A percentile compares a stretch with the other conserved stretches of the same genome.
Conservation (phyloP, 495 filamentous ascomycete genomes). For the Emericellopsis terricola region DNA sequence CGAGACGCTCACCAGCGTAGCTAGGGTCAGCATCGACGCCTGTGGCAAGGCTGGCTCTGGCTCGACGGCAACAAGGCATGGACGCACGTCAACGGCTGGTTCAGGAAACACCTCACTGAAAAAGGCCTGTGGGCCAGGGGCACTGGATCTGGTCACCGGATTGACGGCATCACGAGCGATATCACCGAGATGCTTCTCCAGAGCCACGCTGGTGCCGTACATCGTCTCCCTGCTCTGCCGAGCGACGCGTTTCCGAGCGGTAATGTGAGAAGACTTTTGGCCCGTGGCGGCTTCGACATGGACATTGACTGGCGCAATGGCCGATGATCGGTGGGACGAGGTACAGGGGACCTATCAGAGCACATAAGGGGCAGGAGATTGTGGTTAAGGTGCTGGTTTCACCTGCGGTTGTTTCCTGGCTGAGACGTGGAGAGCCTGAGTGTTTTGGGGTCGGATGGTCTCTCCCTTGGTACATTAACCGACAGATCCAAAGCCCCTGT, state of each 20-base stretch:
- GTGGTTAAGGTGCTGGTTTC: too few species aligned
- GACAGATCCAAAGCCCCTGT: too few species aligned
- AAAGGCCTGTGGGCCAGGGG: slow-evolving; percentile 1
- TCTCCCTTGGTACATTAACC: too few species aligned
- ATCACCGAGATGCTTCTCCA: slow-evolving; percentile 34
- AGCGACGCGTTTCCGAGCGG: slow-evolving; percentile 12
- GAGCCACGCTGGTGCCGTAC: slow-evolving; percentile 23
- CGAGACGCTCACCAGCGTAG: too few species aligned
- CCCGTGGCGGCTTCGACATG: slow-evolving; percentile 23
- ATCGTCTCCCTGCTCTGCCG: slow-evolving; percentile 26
- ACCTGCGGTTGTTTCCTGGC: too few species aligned
- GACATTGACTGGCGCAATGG: slow-evolving; percentile 16
- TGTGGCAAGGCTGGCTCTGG: slow-evolving; percentile 28
- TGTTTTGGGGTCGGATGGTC: too few species aligned
- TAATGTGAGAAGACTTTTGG: slow-evolving; percentile 17
- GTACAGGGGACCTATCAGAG: too few species aligned
- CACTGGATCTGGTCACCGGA: slow-evolving; percentile 10
- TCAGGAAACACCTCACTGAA: not conserved
- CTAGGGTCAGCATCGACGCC: slow-evolving; percentile 18
- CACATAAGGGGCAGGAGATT: too few species aligned
- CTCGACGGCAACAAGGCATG: slow-evolving; percentile 18
- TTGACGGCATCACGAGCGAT: slow-evolving; percentile 29
- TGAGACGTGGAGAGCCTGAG: too few species aligned
- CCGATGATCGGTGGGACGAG: too few species aligned
- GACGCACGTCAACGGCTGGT: slow-evolving; percentile 5